A percentile compares a stretch with the other conserved stretches of the same genome.
Evolutionary conservation across 129 eudicot species (phyloP).

Genomic region (Saussurea involucrata): DNA sequence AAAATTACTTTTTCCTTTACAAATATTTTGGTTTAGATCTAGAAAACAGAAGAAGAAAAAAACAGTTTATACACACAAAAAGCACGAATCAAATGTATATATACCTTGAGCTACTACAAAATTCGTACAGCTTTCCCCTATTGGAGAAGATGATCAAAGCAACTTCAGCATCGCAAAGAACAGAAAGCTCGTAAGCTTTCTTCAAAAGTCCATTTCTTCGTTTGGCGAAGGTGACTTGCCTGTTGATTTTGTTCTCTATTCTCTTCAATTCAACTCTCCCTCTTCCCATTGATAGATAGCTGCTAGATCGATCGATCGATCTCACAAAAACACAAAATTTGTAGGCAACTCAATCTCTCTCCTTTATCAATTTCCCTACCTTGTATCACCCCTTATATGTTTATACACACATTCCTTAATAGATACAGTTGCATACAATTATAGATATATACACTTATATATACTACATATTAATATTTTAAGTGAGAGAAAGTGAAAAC

Average conservation of each 20-base stretch:
- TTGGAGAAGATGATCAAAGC: constrained; percentile 86
- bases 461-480: not conserved
- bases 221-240: constrained; percentile 87
- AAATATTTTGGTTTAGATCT: constrained; percentile 28
- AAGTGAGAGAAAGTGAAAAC: constrained; percentile 18
- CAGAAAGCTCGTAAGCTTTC: constrained; percentile 90
- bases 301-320: not conserved
- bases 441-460: not conserved
- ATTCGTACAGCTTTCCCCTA: constrained; percentile 85
- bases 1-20: constrained; percentile 9
- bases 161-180: constrained; percentile 85
- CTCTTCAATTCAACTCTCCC: constrained; percentile 85
- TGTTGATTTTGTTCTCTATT: constrained; percentile 81
- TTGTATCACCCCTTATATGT: constrained; percentile 32
- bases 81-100: not conserved
- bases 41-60: not conserved
- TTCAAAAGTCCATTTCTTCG: constrained; percentile 78
- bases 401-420: not conserved
- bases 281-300: constrained; percentile 50
- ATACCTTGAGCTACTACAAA: constrained; percentile 93
- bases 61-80: not conserved
- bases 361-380: constrained; percentile 33
- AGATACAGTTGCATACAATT: not conserved
- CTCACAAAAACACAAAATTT: constrained; percentile 21
- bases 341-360: constrained; percentile 24